Percentiles rank a stretch among this genome's conserved stretches.
phyloP scores from a whole-genome alignment of 805 yeast species.

The Zygotorulaspora chibaensis region DNA sequence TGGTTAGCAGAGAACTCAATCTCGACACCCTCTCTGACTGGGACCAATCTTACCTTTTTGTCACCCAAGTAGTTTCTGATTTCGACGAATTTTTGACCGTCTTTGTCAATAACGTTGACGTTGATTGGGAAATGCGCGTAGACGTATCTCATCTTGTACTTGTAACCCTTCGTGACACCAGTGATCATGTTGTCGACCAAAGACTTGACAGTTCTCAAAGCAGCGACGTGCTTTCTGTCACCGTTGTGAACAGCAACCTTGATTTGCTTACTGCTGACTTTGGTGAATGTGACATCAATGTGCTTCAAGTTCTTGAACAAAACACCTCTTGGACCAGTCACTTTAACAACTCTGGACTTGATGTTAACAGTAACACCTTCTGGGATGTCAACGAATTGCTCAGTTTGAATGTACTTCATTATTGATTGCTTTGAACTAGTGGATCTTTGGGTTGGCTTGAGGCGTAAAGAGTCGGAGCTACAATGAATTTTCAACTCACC shows the following conservation, averaged over 20 bases:
- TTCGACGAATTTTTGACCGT: slow-evolving; percentile 73
- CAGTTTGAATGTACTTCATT: slow-evolving; percentile 86
- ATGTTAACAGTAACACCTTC: slow-evolving; percentile 89
- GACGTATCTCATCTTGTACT: slow-evolving; percentile 99
- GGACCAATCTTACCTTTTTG: slow-evolving; percentile 89
- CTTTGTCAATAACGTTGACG: slow-evolving; percentile 83
- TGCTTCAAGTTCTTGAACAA: slow-evolving; percentile 88
- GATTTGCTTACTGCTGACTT: slow-evolving; percentile 66
- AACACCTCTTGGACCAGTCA: slow-evolving; percentile 97
- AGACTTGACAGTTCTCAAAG: slow-evolving; percentile 97
- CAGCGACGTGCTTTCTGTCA: slow-evolving; percentile 99
- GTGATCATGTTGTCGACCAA: slow-evolving; percentile 88
- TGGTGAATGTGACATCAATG: slow-evolving; percentile 88
- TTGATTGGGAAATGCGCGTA: slow-evolving; percentile 99
- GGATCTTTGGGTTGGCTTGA: not conserved
- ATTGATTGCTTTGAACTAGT: slow-evolving; percentile 3
- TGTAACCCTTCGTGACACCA: slow-evolving; percentile 99
- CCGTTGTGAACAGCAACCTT: slow-evolving; percentile 95
- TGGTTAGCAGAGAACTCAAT: slow-evolving; percentile 75
- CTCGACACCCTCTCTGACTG: slow-evolving; percentile 83
- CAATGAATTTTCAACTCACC: too few relatives aligned
- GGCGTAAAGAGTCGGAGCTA: too few relatives aligned
- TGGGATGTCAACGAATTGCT: slow-evolving; percentile 79
- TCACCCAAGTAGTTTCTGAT: slow-evolving; percentile 99
- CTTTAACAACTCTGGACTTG: slow-evolving; percentile 86